A percentile compares a stretch with the other conserved stretches of the same genome.
Evolutionary conservation across 352 stramenopile genomes (phyloP).

Genomic region (Phytopythium sindhum): DNA sequence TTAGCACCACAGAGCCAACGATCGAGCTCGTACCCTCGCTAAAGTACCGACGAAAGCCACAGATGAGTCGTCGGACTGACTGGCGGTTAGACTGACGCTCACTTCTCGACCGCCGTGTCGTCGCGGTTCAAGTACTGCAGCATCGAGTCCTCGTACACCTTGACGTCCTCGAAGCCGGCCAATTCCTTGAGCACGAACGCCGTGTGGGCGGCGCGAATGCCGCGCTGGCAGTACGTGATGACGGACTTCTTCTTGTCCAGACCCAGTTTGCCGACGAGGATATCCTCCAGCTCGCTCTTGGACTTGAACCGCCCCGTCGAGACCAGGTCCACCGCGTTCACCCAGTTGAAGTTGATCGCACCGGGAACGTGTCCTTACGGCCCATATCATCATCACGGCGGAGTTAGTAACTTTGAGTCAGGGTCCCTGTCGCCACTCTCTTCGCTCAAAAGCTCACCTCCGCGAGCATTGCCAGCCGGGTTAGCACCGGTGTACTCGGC

Average conservation of each 20-base stretch:
- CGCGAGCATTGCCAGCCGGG: constrained; percentile 24
- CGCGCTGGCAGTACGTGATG: constrained; percentile 74
- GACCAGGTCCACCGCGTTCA: constrained; percentile 42
- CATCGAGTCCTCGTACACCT: constrained; percentile 80
- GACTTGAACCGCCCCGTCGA: constrained; percentile 58
- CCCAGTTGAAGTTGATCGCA: constrained; percentile 75
- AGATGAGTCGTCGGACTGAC: not conserved
- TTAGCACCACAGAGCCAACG: too few relatives aligned
- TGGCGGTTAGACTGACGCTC: not conserved
- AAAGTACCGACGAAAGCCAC: not conserved
- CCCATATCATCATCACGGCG: not conserved
- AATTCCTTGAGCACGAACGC: constrained; percentile 73
- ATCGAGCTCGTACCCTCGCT: not conserved
- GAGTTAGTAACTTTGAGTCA: not conserved
- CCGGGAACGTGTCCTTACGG: constrained; percentile 51
- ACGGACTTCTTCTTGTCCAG: constrained; percentile 48
- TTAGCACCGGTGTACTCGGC: constrained; percentile 29
- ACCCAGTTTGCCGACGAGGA: constrained; percentile 32
- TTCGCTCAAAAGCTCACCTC: not conserved
- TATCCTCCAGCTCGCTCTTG: constrained; percentile 46
- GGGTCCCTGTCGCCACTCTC: not conserved
- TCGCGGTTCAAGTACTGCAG: constrained; percentile 72
- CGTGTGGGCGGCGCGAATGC: constrained; percentile 62
- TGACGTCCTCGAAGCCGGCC: constrained; percentile 40
- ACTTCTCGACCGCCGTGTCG: constrained; percentile 48